Base-by-base conservation (phyloP, 2,329 filamentous ascomycete species). In the Fusarium chuoi region DNA sequence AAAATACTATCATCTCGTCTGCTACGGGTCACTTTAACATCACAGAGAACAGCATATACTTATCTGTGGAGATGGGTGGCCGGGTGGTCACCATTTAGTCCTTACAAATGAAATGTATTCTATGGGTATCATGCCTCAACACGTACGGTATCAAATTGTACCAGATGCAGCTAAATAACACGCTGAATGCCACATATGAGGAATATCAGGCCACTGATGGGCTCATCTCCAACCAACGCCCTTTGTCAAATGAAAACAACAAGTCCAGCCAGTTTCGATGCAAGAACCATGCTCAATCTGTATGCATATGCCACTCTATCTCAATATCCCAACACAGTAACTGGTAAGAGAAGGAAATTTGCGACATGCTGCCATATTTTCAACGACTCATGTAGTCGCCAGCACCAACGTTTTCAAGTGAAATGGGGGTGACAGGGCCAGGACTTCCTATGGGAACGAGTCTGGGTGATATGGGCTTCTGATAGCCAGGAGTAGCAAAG, bases 391-490 rank as follows among this genome's bases (percentile, higher is more conserved):
- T 78, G 42, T 87, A 85, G 44, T 74, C 68, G 36, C 83, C 83
- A 44, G 80, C 80, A 15, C 80, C 80, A 20, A 80, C 77, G 1
- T 82, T 78, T 26, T 84, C 85, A 44, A 91, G 79, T 24, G 89
- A 87, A 84, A 91, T 89, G 3, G 89, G 89, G 3, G 89, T 91
- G 20, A 91, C 89, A 0, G 89, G 89, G 1, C 89, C 89, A 0
- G 89, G 89, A 65, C 89, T 90, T 7, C 88, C 88, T 17, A 89
- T 77, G 1, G 89, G 89, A 46, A 80, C 79, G 11, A 91, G 81
- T 35, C 85, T 81, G 4, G 88, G 88, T 5, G 87, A 87, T 20
- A 78, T 63, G 4, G 89, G 89, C 62, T 86, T 88, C 52, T 84
- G 83, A 6, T 82, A 75, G 20, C 82, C 81, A 13, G 83, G 68